Evolutionary conservation across 164 flowering plant genomes (phyloP), one percentile per base, ranked within the genome.

Genomic region (Berberis vulgaris): DNA sequence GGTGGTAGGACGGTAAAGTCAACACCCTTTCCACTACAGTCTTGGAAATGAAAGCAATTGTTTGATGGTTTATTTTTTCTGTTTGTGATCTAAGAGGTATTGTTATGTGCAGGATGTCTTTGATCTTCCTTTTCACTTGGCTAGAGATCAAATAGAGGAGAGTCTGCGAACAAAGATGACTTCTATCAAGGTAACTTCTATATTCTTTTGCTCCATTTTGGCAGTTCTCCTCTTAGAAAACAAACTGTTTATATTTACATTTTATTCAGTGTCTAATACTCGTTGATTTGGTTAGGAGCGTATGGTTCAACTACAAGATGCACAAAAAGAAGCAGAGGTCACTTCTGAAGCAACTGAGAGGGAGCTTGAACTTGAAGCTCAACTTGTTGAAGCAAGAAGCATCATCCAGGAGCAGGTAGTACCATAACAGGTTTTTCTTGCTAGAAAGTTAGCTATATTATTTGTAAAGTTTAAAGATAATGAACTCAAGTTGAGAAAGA

Each of bases 321-420:
- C 93, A 56, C 91, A 88, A 57, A 91, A 87, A 73, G 97, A 67
- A 65, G 88, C 96, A 60, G 97, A 91, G 67, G 91, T 94, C 68
- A 84, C 93, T 66, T 86, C 95, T 68, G 99, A 94, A 79, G 99
- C 85, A 58, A 84, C 86, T 57, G 99, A 94, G 78, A 83, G 99
- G 75, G 99, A 94, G 73, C 95, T 94, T 69, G 99, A 94, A 77
- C 88, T 94, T 73, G 99, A 94, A 83, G 99, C 99, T 60, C 96
- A 94, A 76, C 93, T 94, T 66, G 99, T 94, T 67, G 99, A 94
- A 79, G 99, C 99, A 45, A 80, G 95, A 75, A 94, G 99, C 84
- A 94, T 94, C 68, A 94, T 94, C 66, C 97, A 94, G 69, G 99
- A 94, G 79, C 99, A 94, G 97, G 99, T 90, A 75, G 39, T 46